phyloP scores from a whole-genome alignment of 257 asterid genomes.

The Paulownia fortunei region DNA sequence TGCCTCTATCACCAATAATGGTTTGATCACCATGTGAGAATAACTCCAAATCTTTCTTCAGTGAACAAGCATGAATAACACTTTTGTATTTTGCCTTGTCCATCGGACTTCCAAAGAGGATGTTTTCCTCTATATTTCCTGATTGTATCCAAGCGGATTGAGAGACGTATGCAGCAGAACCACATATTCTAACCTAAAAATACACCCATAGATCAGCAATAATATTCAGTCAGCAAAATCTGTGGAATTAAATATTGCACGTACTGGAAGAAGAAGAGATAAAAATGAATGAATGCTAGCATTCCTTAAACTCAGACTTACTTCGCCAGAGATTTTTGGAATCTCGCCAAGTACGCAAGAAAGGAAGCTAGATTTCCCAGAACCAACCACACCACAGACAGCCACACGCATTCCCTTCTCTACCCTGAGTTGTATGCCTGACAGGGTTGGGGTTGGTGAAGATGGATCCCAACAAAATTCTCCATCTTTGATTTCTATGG shows the following conservation, averaged over 20 bases:
- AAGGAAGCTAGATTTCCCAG: conserved; percentile 65
- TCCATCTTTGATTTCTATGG: conserved; percentile 52
- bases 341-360: conserved; percentile 65
- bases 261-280: background rate
- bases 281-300: conserved; percentile 2
- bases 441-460: conserved; percentile 39
- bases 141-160: conserved; percentile 99
- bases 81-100: conserved; percentile 89
- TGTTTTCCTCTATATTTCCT: conserved; percentile 91
- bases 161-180: conserved; percentile 91
- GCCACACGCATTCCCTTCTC: conserved; percentile 63
- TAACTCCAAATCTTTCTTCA: conserved; percentile 89
- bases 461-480: conserved; percentile 56
- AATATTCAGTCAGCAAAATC: conserved; percentile 20
- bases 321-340: conserved; percentile 56
- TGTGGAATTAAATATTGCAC: conserved; percentile 13
- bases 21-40: conserved; percentile 98
- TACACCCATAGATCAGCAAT: conserved; percentile 35
- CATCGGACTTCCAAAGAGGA: conserved; percentile 96
- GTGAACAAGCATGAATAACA: conserved; percentile 88
- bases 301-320: conserved; percentile 33
- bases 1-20: conserved; percentile 98
- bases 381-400: conserved; percentile 63
- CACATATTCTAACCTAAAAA: conserved; percentile 82
- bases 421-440: conserved; percentile 44